Evolutionary conservation across 148 eudicot genomes (phyloP).

Genomic region (Fagopyrum homotropicum): DNA sequence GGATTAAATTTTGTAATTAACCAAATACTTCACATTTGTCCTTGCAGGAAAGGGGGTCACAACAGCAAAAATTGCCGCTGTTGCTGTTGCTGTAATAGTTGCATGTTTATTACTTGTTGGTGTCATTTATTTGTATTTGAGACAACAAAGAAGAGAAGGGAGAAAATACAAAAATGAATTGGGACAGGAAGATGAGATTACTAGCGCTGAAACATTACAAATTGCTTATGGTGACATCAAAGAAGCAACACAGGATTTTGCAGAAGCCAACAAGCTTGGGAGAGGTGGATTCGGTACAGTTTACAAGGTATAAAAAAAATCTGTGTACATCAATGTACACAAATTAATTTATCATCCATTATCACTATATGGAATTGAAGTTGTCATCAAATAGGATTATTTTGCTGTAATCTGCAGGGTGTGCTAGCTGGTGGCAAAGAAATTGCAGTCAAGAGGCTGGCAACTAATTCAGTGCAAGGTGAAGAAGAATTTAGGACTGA

Average conservation of each 20-base stretch:
- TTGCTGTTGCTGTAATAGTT: neutral
- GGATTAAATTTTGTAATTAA: neutral
- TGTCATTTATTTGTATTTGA: neutral
- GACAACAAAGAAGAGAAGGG: neutral
- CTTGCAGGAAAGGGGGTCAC: constrained; percentile 8
- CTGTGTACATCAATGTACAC: neutral
- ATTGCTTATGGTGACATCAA: neutral
- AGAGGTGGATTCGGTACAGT: constrained; percentile 9
- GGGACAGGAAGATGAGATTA: neutral
- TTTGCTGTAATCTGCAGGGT: constrained; percentile 23
- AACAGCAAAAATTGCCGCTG: neutral
- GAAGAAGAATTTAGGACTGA: constrained; percentile 38
- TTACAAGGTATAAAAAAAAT: neutral
- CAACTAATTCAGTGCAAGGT: constrained; percentile 31
- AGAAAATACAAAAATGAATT: neutral
- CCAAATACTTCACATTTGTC: neutral
- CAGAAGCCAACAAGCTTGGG: constrained; percentile 7
- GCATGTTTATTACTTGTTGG: neutral
- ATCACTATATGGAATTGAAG: neutral
- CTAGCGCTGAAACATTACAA: neutral
- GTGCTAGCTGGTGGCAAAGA: constrained; percentile 23
- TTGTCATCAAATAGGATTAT: neutral
- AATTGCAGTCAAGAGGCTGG: constrained; percentile 45
- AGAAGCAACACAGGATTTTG: neutral
- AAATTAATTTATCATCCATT: neutral